Percentiles rank a stretch among this genome's conserved stretches.
phyloP scores from a whole-genome alignment of 495 filamentous ascomycete species.

The Aspergillus asperescens region DNA sequence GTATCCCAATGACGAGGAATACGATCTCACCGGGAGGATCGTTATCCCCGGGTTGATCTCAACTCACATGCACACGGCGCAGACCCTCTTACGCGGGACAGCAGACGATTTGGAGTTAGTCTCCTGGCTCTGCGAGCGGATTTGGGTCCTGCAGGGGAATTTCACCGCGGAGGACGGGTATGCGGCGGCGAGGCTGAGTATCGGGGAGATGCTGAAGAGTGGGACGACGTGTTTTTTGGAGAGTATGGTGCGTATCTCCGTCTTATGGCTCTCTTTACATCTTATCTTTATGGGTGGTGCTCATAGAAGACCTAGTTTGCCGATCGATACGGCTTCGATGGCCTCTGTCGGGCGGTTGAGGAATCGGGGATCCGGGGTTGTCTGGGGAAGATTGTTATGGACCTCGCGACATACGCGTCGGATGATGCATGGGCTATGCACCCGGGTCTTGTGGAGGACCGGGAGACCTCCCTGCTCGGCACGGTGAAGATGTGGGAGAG shows the following conservation, averaged over 20 bases:
- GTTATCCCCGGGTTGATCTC: slow-evolving; percentile 46
- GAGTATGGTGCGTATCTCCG: slow-evolving; percentile 34
- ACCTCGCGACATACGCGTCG: slow-evolving; percentile 37
- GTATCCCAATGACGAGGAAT: slow-evolving; percentile 26
- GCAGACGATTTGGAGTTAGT: slow-evolving; percentile 44
- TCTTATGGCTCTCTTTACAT: not conserved
- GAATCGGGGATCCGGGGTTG: slow-evolving; percentile 47
- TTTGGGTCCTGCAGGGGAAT: slow-evolving; percentile 46
- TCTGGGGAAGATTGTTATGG: slow-evolving; percentile 40
- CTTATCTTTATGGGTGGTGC: not conserved
- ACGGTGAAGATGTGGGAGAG: slow-evolving; percentile 43
- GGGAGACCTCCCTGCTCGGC: slow-evolving; percentile 40
- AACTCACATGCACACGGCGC: slow-evolving; percentile 47
- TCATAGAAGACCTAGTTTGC: slow-evolving; percentile 35
- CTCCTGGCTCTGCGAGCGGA: slow-evolving; percentile 43
- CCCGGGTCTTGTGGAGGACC: slow-evolving; percentile 42
- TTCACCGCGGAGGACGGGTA: slow-evolving; percentile 44
- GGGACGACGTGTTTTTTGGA: slow-evolving; percentile 51
- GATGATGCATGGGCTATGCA: slow-evolving; percentile 48
- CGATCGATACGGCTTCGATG: slow-evolving; percentile 43
- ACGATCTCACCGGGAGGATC: slow-evolving; percentile 36
- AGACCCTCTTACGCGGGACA: slow-evolving; percentile 44
- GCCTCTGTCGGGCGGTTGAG: slow-evolving; percentile 40
- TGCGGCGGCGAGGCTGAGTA: slow-evolving; percentile 42
- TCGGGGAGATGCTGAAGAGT: slow-evolving; percentile 47